Percentiles rank a stretch among this genome's conserved stretches.
phyloP scores from a whole-genome alignment of 2,329 filamentous ascomycete genomes.

The Juglanconis sp. region DNA sequence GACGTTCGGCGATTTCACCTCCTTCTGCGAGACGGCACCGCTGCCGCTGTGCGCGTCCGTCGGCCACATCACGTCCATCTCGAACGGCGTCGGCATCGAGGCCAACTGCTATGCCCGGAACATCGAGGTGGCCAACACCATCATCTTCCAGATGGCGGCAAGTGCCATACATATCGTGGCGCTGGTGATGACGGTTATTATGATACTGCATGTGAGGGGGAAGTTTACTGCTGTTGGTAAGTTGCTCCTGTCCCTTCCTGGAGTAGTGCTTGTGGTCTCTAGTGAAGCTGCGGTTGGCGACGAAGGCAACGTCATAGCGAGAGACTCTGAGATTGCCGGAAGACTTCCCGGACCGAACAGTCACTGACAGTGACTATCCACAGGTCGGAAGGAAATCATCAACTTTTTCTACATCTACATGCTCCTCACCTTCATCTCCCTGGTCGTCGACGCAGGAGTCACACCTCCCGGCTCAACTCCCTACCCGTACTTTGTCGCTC shows the following conservation, averaged over 20 bases:
- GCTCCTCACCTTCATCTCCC: slow-evolving; percentile 80
- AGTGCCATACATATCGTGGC: slow-evolving; percentile 91
- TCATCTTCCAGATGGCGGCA: slow-evolving; percentile 92
- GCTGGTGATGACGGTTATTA: slow-evolving; percentile 88
- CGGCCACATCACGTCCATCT: slow-evolving; percentile 68
- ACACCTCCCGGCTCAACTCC: slow-evolving; percentile 75
- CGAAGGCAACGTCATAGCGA: background rate
- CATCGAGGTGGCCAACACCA: slow-evolving; percentile 94
- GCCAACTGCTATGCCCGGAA: slow-evolving; percentile 90
- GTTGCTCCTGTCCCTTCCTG: slow-evolving; percentile 28
- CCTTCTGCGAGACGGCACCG: slow-evolving; percentile 79
- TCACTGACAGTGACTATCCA: slow-evolving; percentile 14
- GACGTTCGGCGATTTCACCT: slow-evolving; percentile 87
- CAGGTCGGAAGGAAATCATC: slow-evolving; percentile 66
- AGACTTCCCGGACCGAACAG: background rate
- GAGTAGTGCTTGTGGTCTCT: background rate
- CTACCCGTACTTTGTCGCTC: slow-evolving; percentile 88
- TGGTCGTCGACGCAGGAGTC: slow-evolving; percentile 90
- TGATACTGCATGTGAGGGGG: slow-evolving; percentile 94
- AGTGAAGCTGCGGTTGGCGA: slow-evolving; percentile 9
- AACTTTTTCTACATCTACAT: slow-evolving; percentile 98
- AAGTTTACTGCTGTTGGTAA: slow-evolving; percentile 97
- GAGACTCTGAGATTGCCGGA: no score
- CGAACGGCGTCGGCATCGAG: slow-evolving; percentile 72
- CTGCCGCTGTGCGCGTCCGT: slow-evolving; percentile 85